Conservation (phyloP, 2,329 filamentous ascomycete species). For the Xylariales sp. region DNA sequence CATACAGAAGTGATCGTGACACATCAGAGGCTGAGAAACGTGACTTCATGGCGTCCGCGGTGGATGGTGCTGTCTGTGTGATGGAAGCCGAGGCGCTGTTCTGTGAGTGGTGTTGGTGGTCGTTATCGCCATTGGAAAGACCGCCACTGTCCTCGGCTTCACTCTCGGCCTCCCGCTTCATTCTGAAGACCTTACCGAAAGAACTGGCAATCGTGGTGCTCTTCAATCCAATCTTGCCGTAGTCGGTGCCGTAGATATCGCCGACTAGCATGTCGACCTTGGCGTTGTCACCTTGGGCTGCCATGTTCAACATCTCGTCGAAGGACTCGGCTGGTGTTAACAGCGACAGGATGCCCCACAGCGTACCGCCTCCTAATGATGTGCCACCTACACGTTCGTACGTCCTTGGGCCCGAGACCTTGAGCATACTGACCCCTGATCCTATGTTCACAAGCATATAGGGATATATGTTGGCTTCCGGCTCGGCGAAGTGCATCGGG, state of each 20-base stretch:
- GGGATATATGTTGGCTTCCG: constrained; percentile 80
- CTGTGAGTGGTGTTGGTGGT: constrained; percentile 18
- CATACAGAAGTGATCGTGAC: constrained; percentile 85
- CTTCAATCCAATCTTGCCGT: constrained; percentile 93
- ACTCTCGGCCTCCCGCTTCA: constrained; percentile 79
- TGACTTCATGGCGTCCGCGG: constrained; percentile 28
- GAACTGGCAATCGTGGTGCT: constrained; percentile 92
- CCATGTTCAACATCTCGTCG: constrained; percentile 93
- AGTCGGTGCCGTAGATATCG: constrained; percentile 95
- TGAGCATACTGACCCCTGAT: constrained; percentile 94
- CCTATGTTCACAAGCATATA: constrained; percentile 98
- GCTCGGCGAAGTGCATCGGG: constrained; percentile 82
- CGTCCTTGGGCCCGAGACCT: constrained; percentile 82
- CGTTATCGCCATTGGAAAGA: constrained; percentile 45
- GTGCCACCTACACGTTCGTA: constrained; percentile 92
- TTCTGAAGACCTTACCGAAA: constrained; percentile 93
- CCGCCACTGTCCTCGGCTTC: constrained; percentile 69
- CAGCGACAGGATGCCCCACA: constrained; percentile 90
- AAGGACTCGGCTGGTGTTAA: constrained; percentile 93
- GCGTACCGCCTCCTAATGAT: constrained; percentile 90
- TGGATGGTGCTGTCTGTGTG: constrained; percentile 13
- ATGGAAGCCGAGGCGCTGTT: constrained; percentile 11
- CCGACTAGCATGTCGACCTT: constrained; percentile 95
- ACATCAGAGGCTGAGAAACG: constrained; percentile 80
- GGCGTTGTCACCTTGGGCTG: constrained; percentile 85